A percentile compares a stretch with the other conserved stretches of the same genome.
These are phyloP conservation scores for Salix purpurea DNA, from an alignment of 345 rosid genomes.

Conservation along the genomic window DNA sequence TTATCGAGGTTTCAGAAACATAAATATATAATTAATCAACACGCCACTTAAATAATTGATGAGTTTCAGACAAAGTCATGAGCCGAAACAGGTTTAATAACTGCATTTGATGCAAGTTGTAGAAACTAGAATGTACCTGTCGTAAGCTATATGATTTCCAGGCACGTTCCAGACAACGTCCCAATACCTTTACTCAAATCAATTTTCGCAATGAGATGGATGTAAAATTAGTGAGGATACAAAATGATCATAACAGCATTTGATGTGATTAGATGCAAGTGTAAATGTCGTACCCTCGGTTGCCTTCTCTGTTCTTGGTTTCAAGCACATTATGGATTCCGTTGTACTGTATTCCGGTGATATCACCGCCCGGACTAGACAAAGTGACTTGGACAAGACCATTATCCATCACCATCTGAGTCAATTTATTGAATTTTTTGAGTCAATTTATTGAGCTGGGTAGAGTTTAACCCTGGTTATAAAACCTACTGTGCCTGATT, in stretches of 20 bases:
- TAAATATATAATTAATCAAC: no score
- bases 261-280: background rate
- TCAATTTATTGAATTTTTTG: no score
- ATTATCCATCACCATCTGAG: constrained; percentile 64
- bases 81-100: no score
- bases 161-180: constrained; percentile 71
- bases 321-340: constrained; percentile 60
- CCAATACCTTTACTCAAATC: constrained; percentile 57
- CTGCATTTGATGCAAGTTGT: background rate
- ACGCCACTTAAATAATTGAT: background rate
- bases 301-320: constrained; percentile 14
- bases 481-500: no score
- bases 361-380: constrained; percentile 55
- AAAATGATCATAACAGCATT: background rate
- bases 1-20: background rate
- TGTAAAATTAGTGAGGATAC: background rate
- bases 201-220: background rate
- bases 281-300: constrained; percentile 51
- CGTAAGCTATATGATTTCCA: constrained; percentile 7
- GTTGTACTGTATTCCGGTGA: constrained; percentile 53
- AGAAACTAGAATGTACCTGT: constrained; percentile 35
- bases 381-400: constrained; percentile 58
- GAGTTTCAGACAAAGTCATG: no score
- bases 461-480: no score
- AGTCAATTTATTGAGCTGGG: no score